Evolutionary conservation across 225 moss, liverwort and hornwort genomes (phyloP).

Genomic region (Sphagnum contortum): DNA sequence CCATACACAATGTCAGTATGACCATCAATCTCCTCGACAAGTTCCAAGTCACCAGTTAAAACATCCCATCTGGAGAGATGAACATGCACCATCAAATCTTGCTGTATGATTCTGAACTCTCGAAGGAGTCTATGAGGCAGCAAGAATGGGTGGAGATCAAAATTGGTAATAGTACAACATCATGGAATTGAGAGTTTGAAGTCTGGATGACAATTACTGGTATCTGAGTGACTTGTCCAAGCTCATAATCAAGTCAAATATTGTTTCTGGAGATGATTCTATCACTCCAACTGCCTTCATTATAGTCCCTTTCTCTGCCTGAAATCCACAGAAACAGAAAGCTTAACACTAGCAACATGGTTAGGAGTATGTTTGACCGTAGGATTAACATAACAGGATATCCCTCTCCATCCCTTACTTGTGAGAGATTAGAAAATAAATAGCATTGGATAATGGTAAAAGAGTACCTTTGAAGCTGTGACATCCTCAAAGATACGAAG

Average conservation of each 20-base stretch:
- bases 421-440: too few species aligned
- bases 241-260: conserved; percentile 74
- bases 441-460: too few species aligned
- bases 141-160: too few species aligned
- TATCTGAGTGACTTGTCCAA: conserved; percentile 54
- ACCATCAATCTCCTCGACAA: conserved; percentile 62
- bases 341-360: background rate
- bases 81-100: background rate
- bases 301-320: conserved; percentile 61
- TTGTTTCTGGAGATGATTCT: conserved; percentile 36
- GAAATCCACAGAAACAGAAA: conserved; percentile 1
- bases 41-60: conserved; percentile 60
- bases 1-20: conserved; percentile 69
- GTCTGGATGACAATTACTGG: conserved; percentile 30
- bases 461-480: conserved; percentile 54
- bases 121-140: too few species aligned
- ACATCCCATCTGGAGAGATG: conserved; percentile 57
- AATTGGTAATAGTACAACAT: too few species aligned
- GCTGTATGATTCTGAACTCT: too few species aligned
- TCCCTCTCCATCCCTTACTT: too few species aligned
- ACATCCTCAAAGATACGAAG: conserved; percentile 76
- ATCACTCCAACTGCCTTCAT: conserved; percentile 79
- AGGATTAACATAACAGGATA: too few species aligned
- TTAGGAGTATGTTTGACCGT: too few species aligned
- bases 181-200: too few species aligned